Evolutionary conservation across 2,329 filamentous ascomycete genomes (phyloP).

Genomic region (Aschersonia sp.): DNA sequence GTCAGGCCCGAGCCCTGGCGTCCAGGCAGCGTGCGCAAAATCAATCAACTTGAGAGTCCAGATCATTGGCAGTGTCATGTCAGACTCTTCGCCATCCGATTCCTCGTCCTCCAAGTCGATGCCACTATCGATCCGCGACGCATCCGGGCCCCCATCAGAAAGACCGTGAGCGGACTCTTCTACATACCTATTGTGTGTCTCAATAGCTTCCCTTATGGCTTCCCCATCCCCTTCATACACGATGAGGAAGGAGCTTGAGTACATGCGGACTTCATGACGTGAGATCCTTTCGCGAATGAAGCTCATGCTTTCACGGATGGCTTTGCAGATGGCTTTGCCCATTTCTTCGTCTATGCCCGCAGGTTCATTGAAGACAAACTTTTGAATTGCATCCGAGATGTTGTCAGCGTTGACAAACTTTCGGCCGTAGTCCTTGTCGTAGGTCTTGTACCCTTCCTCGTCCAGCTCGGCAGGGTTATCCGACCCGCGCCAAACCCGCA

Average conservation of each 20-base stretch:
- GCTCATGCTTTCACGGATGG: conserved; percentile 38
- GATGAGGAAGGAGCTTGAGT: conserved; percentile 46
- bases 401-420: conserved; percentile 36
- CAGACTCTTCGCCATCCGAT: conserved; percentile 20
- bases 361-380: conserved; percentile 41
- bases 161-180: conserved; percentile 28
- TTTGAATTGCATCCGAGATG: conserved; percentile 36
- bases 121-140: conserved; percentile 39
- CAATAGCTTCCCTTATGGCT: conserved; percentile 35
- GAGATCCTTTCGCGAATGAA: conserved; percentile 38
- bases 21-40: conserved; percentile 86
- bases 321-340: conserved; percentile 37
- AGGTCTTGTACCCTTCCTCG: conserved; percentile 41
- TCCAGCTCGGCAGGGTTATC: conserved; percentile 35
- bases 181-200: conserved; percentile 37
- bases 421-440: conserved; percentile 49
- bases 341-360: conserved; percentile 46
- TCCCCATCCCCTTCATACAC: conserved; percentile 49
- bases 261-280: conserved; percentile 47
- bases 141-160: conserved; percentile 14
- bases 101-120: conserved; percentile 32
- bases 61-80: conserved; percentile 44
- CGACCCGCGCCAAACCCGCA: conserved; percentile 47
- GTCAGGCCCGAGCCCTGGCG: conserved; percentile 68
- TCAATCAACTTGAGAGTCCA: conserved; percentile 83